A percentile compares a stretch with the other conserved stretches of the same genome.
Evolutionary conservation across 139 green algal genomes (phyloP).

Genomic region (Chlorokybus atmophyticus): DNA sequence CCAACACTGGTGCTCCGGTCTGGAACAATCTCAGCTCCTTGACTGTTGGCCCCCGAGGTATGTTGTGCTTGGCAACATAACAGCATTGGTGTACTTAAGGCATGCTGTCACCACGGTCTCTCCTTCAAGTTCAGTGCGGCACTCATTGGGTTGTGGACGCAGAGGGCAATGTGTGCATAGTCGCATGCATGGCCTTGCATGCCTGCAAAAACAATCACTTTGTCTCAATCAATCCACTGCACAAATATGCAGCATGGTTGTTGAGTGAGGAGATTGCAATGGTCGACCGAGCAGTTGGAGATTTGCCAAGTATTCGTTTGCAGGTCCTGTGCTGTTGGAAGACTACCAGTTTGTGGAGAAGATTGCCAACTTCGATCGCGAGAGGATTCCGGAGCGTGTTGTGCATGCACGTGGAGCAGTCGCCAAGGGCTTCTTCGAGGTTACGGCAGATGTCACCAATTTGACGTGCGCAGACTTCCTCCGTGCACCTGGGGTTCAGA

Average conservation of each 20-base stretch:
- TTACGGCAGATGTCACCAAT: slow-evolving; percentile 88
- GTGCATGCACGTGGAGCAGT: slow-evolving; percentile 81
- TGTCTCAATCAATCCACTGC: neutral
- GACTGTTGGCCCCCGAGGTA: slow-evolving; percentile 53
- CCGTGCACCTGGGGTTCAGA: slow-evolving; percentile 79
- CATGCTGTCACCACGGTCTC: neutral
- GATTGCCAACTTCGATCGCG: slow-evolving; percentile 82
- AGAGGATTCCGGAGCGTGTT: slow-evolving; percentile 90
- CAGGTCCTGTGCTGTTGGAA: slow-evolving; percentile 47
- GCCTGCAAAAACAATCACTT: neutral
- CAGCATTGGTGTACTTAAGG: neutral
- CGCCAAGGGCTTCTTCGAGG: slow-evolving; percentile 97
- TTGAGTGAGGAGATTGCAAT: neutral
- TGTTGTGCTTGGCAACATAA: neutral
- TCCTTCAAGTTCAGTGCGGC: slow-evolving; percentile 2
- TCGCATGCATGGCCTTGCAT: neutral
- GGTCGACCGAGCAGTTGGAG: neutral
- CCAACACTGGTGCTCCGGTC: slow-evolving; percentile 75
- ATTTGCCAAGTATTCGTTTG: slow-evolving; percentile 30
- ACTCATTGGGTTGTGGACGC: neutral
- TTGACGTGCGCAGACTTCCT: slow-evolving; percentile 91
- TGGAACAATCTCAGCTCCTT: slow-evolving; percentile 87
- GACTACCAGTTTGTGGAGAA: slow-evolving; percentile 94
- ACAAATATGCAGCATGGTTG: neutral
- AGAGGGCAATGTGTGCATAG: neutral